These are phyloP conservation scores for Fusarium penzigii DNA, from an alignment of 2,329 filamentous ascomycete species.

Conservation along the genomic window DNA sequence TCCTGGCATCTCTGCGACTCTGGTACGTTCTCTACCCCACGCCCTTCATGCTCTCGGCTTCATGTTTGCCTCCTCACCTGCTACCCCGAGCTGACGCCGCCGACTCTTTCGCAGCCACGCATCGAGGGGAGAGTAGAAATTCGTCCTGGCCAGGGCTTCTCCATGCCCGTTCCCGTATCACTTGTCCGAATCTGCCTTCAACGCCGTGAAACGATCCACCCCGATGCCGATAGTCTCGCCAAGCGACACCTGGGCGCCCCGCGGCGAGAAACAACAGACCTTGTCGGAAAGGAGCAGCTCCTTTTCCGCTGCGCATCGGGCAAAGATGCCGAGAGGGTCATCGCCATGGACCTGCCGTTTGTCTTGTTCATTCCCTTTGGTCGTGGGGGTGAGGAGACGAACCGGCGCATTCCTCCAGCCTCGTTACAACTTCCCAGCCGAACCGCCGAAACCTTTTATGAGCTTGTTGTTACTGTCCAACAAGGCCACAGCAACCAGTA, in stretches of 20 bases:
- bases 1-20: constrained; percentile 93
- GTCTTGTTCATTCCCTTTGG: constrained; percentile 97
- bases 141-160: constrained; percentile 79
- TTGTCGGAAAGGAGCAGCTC: constrained; percentile 94
- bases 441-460: constrained; percentile 96
- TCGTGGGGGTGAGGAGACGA: constrained; percentile 85
- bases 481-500: constrained; percentile 85
- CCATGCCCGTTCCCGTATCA: constrained; percentile 86
- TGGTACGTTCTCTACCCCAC: constrained; percentile 63
- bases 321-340: constrained; percentile 82
- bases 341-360: constrained; percentile 96
- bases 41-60: constrained; percentile 13
- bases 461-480: constrained; percentile 93
- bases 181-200: constrained; percentile 93
- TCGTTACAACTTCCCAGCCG: constrained; percentile 87
- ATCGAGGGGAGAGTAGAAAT: constrained; percentile 99
- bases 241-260: constrained; percentile 90
- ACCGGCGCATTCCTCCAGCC: constrained; percentile 86
- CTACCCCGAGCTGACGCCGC: constrained; percentile 18
- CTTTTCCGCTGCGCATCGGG: constrained; percentile 84
- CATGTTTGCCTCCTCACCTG: constrained; percentile 10
- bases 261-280: constrained; percentile 84
- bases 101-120: constrained; percentile 65
- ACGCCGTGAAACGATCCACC: constrained; percentile 93
- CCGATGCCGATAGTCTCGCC: constrained; percentile 88